Conservation (phyloP, 2,329 filamentous ascomycete genomes). For the Conoideocrella luteorostrata region DNA sequence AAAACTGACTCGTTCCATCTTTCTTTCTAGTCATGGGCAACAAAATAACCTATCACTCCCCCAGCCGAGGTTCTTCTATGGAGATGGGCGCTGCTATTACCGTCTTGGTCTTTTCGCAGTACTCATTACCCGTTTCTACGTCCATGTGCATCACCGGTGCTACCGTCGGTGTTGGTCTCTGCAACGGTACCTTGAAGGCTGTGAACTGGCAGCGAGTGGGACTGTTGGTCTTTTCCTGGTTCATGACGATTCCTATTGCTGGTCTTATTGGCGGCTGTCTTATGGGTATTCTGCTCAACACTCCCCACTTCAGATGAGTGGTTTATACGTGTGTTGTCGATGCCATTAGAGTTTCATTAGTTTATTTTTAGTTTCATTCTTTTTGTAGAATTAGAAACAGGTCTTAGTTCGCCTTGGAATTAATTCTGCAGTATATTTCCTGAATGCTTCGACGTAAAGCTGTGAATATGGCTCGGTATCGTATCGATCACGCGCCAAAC, state of each 20-base stretch:
- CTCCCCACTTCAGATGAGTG: constrained; percentile 26
- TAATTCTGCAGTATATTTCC: too few species aligned
- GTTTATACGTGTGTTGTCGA: too few species aligned
- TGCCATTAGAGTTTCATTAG: neutral
- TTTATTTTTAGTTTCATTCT: neutral
- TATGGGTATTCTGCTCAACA: constrained; percentile 35
- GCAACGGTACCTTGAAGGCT: constrained; percentile 64
- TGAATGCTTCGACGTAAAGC: too few species aligned
- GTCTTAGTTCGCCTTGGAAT: too few species aligned
- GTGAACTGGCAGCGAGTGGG: constrained; percentile 71
- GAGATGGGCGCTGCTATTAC: constrained; percentile 75
- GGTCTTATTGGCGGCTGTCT: constrained; percentile 33
- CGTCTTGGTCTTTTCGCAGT: constrained; percentile 69
- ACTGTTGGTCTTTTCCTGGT: constrained; percentile 59
- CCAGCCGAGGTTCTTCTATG: constrained; percentile 59
- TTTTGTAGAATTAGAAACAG: too few species aligned
- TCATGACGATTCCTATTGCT: constrained; percentile 38
- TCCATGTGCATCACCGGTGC: constrained; percentile 77
- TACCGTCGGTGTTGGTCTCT: constrained; percentile 71
- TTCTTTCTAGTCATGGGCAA: constrained; percentile 63
- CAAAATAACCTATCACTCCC: constrained; percentile 66
- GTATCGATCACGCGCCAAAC: too few species aligned
- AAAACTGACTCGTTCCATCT: neutral
- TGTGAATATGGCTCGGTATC: too few species aligned
- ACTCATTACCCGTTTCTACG: constrained; percentile 68